phyloP scores from a whole-genome alignment of 306 rosid species.

The Pueraria montana region DNA sequence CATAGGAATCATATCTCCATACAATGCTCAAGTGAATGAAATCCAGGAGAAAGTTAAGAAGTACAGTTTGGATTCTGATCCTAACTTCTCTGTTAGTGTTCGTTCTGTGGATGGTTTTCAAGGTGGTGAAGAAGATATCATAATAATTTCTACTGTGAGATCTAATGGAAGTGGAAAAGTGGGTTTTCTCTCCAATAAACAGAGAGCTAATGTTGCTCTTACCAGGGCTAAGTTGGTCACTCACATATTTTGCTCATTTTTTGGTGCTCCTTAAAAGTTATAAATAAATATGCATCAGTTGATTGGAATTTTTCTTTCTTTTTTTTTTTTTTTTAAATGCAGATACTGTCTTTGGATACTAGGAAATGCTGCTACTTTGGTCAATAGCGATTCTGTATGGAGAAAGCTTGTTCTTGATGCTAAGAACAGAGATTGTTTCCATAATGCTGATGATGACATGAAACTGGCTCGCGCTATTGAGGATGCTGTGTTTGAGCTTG shows the following conservation, averaged over 20 bases:
- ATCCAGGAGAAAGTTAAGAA: background rate
- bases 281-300: background rate
- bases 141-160: background rate
- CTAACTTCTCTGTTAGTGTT: background rate
- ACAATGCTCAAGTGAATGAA: conserved; percentile 1
- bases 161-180: background rate
- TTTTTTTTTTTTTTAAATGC: no score
- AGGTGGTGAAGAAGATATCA: background rate
- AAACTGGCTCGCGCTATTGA: conserved; percentile 48
- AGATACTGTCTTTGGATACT: conserved; percentile 8
- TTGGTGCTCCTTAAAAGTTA: background rate
- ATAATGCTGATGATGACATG: conserved; percentile 56
- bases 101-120: conserved; percentile 23
- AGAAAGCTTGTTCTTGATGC: conserved; percentile 57
- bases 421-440: conserved; percentile 52
- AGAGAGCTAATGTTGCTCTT: conserved; percentile 7
- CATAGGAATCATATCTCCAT: conserved; percentile 13
- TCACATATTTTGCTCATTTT: background rate
- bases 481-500: conserved; percentile 20
- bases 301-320: background rate
- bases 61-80: background rate
- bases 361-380: conserved; percentile 45
- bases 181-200: background rate
- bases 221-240: background rate
- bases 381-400: conserved; percentile 52